Conservation (phyloP, 306 rosid genomes). For the Quercus rubra region DNA sequence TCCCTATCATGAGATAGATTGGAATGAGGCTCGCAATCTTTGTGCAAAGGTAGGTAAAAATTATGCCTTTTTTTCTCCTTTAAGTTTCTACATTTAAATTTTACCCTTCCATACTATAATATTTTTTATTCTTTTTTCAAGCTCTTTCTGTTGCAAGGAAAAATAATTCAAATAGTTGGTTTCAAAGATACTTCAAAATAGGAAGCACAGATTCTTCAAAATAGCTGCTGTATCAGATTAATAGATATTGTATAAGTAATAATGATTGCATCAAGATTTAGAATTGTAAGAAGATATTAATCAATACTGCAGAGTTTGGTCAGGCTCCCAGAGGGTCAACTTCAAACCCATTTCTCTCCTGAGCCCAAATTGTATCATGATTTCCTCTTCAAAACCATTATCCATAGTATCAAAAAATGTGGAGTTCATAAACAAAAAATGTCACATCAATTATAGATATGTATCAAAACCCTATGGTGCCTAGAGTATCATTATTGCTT, state of each 20-base stretch:
- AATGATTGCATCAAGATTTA: too few species aligned
- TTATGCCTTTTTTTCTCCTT: too few species aligned
- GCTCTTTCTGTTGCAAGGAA: not conserved
- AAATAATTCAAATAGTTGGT: not conserved
- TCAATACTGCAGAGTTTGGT: too few species aligned
- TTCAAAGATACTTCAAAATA: too few species aligned
- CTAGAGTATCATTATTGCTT: not conserved
- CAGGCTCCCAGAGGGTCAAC: too few species aligned
- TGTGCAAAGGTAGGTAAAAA: slow-evolving; percentile 78
- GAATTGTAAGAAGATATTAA: too few species aligned
- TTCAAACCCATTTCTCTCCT: too few species aligned
- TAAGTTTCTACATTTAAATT: not conserved
- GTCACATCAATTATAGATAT: not conserved
- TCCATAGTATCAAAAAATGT: too few species aligned
- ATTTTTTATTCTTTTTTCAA: not conserved
- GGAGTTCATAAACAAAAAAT: not conserved
- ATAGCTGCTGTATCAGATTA: not conserved
- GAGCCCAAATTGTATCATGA: too few species aligned
- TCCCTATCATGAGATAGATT: slow-evolving; percentile 76
- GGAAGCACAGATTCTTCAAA: not conserved
- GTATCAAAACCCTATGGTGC: not conserved
- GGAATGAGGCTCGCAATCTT: slow-evolving; percentile 70
- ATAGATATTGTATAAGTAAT: too few species aligned
- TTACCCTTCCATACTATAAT: not conserved
- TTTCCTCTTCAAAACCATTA: too few species aligned